Conservation (phyloP, 2,329 filamentous ascomycete species). For the Incumbomyces delicatus region DNA sequence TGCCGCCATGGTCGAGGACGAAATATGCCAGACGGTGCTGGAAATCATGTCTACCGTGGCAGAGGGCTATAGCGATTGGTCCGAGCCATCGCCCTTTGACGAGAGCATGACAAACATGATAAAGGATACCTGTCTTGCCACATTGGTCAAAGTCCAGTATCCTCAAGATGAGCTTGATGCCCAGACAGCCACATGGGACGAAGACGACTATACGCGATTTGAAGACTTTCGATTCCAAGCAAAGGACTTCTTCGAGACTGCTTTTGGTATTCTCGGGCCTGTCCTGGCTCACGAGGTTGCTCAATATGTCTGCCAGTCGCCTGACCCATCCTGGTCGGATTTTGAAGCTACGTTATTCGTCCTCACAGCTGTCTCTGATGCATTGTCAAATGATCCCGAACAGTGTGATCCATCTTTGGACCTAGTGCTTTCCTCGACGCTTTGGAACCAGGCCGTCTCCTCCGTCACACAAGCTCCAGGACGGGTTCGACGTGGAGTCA, state of each 20-base stretch:
- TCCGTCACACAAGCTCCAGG: slow-evolving; percentile 26
- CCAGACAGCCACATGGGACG: slow-evolving; percentile 26
- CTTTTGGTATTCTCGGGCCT: slow-evolving; percentile 34
- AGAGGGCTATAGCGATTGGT: slow-evolving; percentile 33
- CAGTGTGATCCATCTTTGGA: slow-evolving; percentile 32
- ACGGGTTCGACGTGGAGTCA: slow-evolving; percentile 32
- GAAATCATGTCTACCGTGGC: slow-evolving; percentile 32
- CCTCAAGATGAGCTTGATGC: slow-evolving; percentile 23
- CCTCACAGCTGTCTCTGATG: slow-evolving; percentile 35
- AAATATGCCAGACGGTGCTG: slow-evolving; percentile 25
- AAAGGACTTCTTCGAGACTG: slow-evolving; percentile 36
- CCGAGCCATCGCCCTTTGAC: slow-evolving; percentile 27
- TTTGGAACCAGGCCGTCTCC: slow-evolving; percentile 25
- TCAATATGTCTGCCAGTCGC: slow-evolving; percentile 26
- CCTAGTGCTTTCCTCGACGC: slow-evolving; percentile 27
- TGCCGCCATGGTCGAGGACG: slow-evolving; percentile 17
- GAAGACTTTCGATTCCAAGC: slow-evolving; percentile 35
- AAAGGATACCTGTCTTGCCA: slow-evolving; percentile 15
- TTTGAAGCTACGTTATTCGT: slow-evolving; percentile 38
- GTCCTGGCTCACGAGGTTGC: slow-evolving; percentile 34
- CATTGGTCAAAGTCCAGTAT: slow-evolving; percentile 14
- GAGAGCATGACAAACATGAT: slow-evolving; percentile 12
- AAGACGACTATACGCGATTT: slow-evolving; percentile 35
- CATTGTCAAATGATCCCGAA: slow-evolving; percentile 35
- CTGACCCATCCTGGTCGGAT: slow-evolving; percentile 30